Conservation (phyloP, 139 green algal genomes). For the Micractinium conductrix region DNA sequence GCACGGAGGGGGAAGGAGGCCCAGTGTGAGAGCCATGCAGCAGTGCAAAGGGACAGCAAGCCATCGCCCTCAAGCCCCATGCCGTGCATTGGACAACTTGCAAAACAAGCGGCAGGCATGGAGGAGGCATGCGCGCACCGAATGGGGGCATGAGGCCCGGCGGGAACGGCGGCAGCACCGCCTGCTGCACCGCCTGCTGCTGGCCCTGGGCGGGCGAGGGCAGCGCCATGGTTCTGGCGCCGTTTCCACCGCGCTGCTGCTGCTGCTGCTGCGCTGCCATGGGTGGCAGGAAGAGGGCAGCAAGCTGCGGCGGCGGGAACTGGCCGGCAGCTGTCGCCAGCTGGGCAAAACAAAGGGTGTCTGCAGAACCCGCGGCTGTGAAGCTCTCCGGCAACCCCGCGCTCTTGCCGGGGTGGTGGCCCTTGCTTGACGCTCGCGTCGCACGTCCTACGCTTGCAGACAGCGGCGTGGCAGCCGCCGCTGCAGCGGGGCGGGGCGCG, state of each 20-base stretch:
- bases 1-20: not conserved
- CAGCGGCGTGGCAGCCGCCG: not conserved
- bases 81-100: too few species aligned
- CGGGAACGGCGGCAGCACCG: slow-evolving; percentile 1
- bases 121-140: not conserved
- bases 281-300: not conserved
- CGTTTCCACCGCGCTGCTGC: not conserved
- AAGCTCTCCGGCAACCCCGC: not conserved
- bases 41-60: too few species aligned
- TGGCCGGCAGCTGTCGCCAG: not conserved
- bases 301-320: not conserved
- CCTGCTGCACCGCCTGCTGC: not conserved
- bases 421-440: not conserved
- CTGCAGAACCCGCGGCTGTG: not conserved
- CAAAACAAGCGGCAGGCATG: not conserved
- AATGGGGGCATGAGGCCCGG: not conserved
- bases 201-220: not conserved
- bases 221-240: not conserved
- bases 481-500: slow-evolving; percentile 27
- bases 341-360: not conserved
- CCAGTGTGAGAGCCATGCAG: not conserved
- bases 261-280: slow-evolving; percentile 7
- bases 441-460: not conserved
- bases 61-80: too few species aligned
- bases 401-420: not conserved